These are phyloP conservation scores for Verticillium klebahnii DNA, from an alignment of 2,329 filamentous ascomycete species.

Conservation along the genomic window DNA sequence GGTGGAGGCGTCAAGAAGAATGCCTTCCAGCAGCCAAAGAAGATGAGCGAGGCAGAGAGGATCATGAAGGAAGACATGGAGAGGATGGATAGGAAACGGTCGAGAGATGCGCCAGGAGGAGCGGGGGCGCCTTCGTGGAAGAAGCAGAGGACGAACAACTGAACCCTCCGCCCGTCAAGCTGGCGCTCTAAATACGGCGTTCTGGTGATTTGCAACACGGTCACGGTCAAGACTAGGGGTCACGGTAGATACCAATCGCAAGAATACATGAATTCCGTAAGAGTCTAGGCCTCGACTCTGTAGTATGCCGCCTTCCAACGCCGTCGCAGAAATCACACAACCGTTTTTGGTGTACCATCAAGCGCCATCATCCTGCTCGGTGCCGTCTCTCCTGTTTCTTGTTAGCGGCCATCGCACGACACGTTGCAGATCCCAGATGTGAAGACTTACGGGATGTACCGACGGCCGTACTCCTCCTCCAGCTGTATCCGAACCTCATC, in stretches of 20 bases:
- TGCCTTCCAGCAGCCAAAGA: slow-evolving; percentile 61
- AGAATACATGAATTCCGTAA: slow-evolving; percentile 5
- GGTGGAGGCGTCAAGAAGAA: slow-evolving; percentile 53
- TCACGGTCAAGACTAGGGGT: not conserved
- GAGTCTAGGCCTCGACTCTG: slow-evolving; percentile 3
- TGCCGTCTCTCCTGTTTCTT: slow-evolving; percentile 47
- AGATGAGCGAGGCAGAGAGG: slow-evolving; percentile 81
- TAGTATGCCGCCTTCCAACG: slow-evolving; percentile 17
- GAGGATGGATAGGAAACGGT: slow-evolving; percentile 66
- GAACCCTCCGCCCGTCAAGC: not conserved
- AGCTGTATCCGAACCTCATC: slow-evolving; percentile 59
- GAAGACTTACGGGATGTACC: slow-evolving; percentile 60
- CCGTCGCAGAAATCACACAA: slow-evolving; percentile 16
- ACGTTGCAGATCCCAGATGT: not conserved
- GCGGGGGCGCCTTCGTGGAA: slow-evolving; percentile 45
- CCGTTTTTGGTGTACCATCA: slow-evolving; percentile 17
- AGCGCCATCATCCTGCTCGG: slow-evolving; percentile 43
- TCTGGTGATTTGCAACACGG: not conserved
- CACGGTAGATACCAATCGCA: slow-evolving; percentile 22
- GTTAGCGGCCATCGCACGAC: not conserved
- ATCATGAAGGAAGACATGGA: slow-evolving; percentile 87
- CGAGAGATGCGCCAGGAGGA: slow-evolving; percentile 38
- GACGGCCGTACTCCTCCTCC: slow-evolving; percentile 59
- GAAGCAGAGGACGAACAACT: slow-evolving; percentile 37
- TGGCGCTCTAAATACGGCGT: not conserved